Conservation (phyloP, 129 eudicot genomes). For the Dittrichia graveolens region DNA sequence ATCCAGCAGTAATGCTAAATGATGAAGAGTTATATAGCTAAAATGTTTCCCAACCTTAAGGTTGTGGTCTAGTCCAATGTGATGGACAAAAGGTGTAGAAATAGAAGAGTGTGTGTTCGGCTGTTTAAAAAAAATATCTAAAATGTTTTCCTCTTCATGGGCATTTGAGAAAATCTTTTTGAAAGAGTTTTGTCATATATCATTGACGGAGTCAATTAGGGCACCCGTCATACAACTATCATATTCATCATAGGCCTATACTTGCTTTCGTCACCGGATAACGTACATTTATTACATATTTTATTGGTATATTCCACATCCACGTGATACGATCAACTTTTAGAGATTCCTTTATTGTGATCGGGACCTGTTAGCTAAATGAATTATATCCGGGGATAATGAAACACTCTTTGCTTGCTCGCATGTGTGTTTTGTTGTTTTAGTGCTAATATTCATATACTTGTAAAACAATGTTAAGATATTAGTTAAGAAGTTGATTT, state of each 20-base stretch:
- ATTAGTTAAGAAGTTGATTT: not conserved
- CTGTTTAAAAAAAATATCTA: not conserved
- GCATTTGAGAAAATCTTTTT: not conserved
- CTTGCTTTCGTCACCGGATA: slow-evolving; percentile 15
- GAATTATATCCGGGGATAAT: not conserved
- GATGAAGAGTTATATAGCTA: not conserved
- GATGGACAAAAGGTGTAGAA: too few species aligned
- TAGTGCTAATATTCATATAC: not conserved
- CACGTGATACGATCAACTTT: slow-evolving; percentile 1
- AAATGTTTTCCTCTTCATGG: not conserved
- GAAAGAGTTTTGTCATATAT: not conserved
- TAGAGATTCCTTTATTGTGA: slow-evolving; percentile 12
- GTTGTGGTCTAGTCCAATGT: too few species aligned
- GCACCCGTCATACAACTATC: not conserved
- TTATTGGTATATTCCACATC: not conserved
- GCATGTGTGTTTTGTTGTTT: not conserved
- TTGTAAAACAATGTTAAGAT: not conserved
- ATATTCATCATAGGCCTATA: not conserved
- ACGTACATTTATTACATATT: not conserved
- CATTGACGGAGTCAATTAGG: not conserved
- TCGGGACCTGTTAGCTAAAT: not conserved
- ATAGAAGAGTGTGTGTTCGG: too few species aligned
- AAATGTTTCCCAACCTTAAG: too few species aligned
- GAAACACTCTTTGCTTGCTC: not conserved
- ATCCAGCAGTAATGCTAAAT: not conserved